phyloP scores from a whole-genome alignment of 129 eudicot genomes.

The Smallanthus sonchifolius region DNA sequence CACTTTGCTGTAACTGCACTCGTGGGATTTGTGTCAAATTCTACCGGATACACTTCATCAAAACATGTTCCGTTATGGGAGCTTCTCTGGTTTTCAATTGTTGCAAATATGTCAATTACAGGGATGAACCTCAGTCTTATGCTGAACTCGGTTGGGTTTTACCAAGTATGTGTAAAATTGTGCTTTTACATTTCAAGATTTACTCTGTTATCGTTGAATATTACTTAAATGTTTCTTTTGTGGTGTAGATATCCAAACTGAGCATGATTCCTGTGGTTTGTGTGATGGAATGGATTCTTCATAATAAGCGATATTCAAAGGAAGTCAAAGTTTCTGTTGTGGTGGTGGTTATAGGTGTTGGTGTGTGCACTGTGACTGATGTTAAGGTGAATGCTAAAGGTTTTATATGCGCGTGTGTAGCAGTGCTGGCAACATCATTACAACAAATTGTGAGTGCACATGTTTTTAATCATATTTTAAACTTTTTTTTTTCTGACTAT shows the following conservation, averaged over 20 bases:
- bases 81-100: constrained; percentile 81
- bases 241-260: constrained; percentile 61
- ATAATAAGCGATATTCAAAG: constrained; percentile 53
- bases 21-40: constrained; percentile 76
- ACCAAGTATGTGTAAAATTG: constrained; percentile 46
- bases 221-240: not conserved
- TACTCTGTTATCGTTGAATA: not conserved
- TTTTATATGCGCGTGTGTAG: constrained; percentile 76
- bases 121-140: constrained; percentile 93
- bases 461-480: not conserved
- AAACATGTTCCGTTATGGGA: constrained; percentile 90
- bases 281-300: constrained; percentile 79
- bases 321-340: constrained; percentile 68
- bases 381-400: constrained; percentile 86
- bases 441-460: constrained; percentile 74
- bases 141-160: constrained; percentile 87
- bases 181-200: not conserved
- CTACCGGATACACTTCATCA: constrained; percentile 69
- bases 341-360: constrained; percentile 85
- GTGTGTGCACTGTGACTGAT: constrained; percentile 92
- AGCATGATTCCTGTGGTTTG: constrained; percentile 98
- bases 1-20: constrained; percentile 86
- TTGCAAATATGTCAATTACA: constrained; percentile 85
- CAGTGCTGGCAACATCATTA: constrained; percentile 67
- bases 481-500: not conserved